Base-by-base conservation (phyloP, 2,329 filamentous ascomycete species). In the Polytolypa hystricis region DNA sequence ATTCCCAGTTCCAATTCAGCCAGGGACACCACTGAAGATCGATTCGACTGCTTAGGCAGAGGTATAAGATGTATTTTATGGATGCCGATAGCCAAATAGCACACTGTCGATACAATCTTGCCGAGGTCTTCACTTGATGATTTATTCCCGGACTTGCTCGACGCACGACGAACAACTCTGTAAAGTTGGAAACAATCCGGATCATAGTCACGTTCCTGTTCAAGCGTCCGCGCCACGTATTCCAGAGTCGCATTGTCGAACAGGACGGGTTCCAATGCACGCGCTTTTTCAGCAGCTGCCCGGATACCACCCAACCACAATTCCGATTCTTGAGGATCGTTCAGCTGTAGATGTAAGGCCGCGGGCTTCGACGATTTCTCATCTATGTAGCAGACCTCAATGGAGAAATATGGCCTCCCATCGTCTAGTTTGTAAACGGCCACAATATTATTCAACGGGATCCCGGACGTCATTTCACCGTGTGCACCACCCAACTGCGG, bases 61-160 rank as follows among this genome's bases (percentile, higher is more conserved):
- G 77, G 77, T 30, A 84, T 69, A 33, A 84, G 49, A 57, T 83
- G 79, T 21, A 83, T 60, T 52, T 79, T 80, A 60, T 82, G 77
- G 20, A 79, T 67, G 14, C 79, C 79, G 51, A 84, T 69, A 5
- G 73, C 78, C 43, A 84, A 66, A 51, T 81, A 81, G 55, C 74
- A 81, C 16, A 80, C 71, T 7, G 71, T 74, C 7, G 77, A 74
- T 26, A 70, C 70, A 18, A 77, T 57, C 49, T 81, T 82, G 33
- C 74, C 67, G 29, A 82, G 55, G 46, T 83, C 79, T 41, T 83
- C 79, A 11, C 72, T 71, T 5, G 79, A 79, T 3, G 74, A 69
- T 37, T 72, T 64, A 21, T 65, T 63, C 20, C 62, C 60, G 12
- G 66, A 63, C 56, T 78, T 79, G 45, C 65, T 64, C 9, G 67